Percentiles rank a stretch among this genome's conserved stretches.
Evolutionary conservation across 2,329 filamentous ascomycete species (phyloP).

Genomic region (Akanthomyces uredinophilus): DNA sequence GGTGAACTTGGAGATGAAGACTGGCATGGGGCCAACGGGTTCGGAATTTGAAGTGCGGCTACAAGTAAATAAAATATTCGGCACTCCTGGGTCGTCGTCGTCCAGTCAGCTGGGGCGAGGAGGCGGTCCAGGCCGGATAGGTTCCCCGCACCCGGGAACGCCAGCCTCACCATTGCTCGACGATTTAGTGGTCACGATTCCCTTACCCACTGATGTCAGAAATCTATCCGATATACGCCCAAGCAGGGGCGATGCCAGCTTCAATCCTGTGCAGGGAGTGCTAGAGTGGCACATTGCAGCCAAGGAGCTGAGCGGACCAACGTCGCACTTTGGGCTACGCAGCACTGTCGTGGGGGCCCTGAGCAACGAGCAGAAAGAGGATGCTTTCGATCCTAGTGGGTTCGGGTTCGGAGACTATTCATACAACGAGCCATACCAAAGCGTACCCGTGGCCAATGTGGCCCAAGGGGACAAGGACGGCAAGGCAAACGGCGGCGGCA

Average conservation of each 20-base stretch:
- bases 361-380: slow-evolving; percentile 44
- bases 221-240: slow-evolving; percentile 79
- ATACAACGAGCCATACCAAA: slow-evolving; percentile 55
- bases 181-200: slow-evolving; percentile 71
- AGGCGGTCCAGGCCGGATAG: slow-evolving; percentile 35
- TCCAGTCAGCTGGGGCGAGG: slow-evolving; percentile 36
- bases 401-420: slow-evolving; percentile 50
- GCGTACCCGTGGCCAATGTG: slow-evolving; percentile 30
- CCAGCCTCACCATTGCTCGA: slow-evolving; percentile 62
- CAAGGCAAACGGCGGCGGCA: slow-evolving; percentile 22
- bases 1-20: slow-evolving; percentile 74
- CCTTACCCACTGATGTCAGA: slow-evolving; percentile 71
- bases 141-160: slow-evolving; percentile 45
- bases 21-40: slow-evolving; percentile 67
- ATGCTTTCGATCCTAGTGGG: slow-evolving; percentile 44
- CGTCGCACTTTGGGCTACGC: slow-evolving; percentile 66
- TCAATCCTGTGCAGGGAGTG: slow-evolving; percentile 63
- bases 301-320: slow-evolving; percentile 66
- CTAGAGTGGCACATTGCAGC: slow-evolving; percentile 80
- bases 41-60: slow-evolving; percentile 87
- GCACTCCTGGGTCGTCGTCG: slow-evolving; percentile 30
- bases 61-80: slow-evolving; percentile 62
- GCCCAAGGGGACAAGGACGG: slow-evolving; percentile 23
- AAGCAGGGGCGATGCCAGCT: slow-evolving; percentile 77
- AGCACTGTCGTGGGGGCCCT: slow-evolving; percentile 70